Percentiles rank a stretch among this genome's conserved stretches.
Conservation (phyloP, 2,329 filamentous ascomycete species). For the Pseudogymnoascus sp. region DNA sequence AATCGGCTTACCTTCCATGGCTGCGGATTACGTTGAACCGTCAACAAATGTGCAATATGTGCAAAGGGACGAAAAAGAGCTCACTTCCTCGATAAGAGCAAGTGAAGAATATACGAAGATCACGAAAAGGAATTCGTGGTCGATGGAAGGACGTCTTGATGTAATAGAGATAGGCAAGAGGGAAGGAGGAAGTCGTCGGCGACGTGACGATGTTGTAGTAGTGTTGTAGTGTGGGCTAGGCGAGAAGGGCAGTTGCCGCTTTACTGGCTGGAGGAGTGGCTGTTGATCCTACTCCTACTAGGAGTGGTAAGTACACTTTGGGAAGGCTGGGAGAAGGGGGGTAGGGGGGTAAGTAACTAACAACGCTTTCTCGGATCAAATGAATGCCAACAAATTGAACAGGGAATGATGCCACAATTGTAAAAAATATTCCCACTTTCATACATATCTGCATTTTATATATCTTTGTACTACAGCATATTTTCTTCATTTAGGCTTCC, state of each 20-base stretch:
- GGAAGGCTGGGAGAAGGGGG: slow-evolving; percentile 2
- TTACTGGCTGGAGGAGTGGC: slow-evolving; percentile 6
- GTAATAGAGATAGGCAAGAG: slow-evolving; percentile 12
- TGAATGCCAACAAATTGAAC: slow-evolving; percentile 2
- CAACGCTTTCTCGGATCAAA: background rate
- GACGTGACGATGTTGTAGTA: slow-evolving; percentile 11
- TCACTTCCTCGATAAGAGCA: slow-evolving; percentile 22
- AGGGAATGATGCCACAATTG: background rate
- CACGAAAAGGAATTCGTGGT: slow-evolving; percentile 25
- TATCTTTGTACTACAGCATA: background rate
- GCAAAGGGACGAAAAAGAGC: slow-evolving; percentile 22
- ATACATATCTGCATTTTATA: slow-evolving; percentile 4
- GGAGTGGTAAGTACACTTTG: background rate
- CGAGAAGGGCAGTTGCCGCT: slow-evolving; percentile 12
- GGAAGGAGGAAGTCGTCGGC: slow-evolving; percentile 13
- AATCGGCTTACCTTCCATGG: slow-evolving; percentile 33
- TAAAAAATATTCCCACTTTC: background rate
- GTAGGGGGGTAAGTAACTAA: no score
- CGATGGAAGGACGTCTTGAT: slow-evolving; percentile 18
- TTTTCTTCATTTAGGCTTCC: slow-evolving; percentile 1
- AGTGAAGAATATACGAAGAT: slow-evolving; percentile 21
- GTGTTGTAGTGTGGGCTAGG: slow-evolving; percentile 11
- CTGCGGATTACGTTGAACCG: slow-evolving; percentile 28
- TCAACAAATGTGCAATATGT: slow-evolving; percentile 21
- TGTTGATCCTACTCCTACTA: slow-evolving; percentile 1